Base-by-base conservation (phyloP, 2,329 filamentous ascomycete genomes). In the Claviceps sp. region DNA sequence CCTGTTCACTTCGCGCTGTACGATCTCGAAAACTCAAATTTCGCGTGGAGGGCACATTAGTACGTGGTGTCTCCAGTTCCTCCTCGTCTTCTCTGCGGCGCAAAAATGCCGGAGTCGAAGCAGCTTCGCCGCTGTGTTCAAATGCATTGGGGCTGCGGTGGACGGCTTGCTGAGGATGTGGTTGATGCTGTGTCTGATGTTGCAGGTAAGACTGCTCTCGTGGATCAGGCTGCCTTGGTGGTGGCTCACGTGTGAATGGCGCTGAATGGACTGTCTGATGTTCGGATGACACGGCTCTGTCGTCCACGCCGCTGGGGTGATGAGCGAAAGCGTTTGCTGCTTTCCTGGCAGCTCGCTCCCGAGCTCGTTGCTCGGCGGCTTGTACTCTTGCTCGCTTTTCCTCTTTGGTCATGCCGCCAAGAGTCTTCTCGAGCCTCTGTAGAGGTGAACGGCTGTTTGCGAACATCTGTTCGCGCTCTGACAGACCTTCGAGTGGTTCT, bases 351-450 rank as follows among this genome's bases (percentile, higher is more conserved):
- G 71, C 73, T 58, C 74, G 75, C 61, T 91, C 83, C 59, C 82
- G 79, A 17, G 84, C 78, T 44, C 80, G 78, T 58, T 82, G 76
- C 65, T 96, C 91, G 5, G 89, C 89, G 60, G 91, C 86, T 64
- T 89, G 80, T 4, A 91, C 81, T 47, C 88, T 79, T 8, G 89
- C 89, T 57, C 91, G 80, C 67, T 95, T 94, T 68, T 96, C 90
- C 69, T 96, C 90, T 67, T 96, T 97, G 66, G 87, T 95, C 67
- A 96, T 91, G 69, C 87, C 89, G 67, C 85, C 86, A 62, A 97
- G 77, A 61, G 88, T 93, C 62, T 87, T 81, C 72, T 98, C 91
- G 59, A 98, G 79, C 72, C 85, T 93, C 68, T 98, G 91, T 50
- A 98, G 76, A 50, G 94, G 93, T 56, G 91, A 97, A 61, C 87